Evolutionary conservation across 2,329 filamentous ascomycete species (phyloP), one percentile per base, ranked within the genome.

Genomic region (Ophiostoma sp.): DNA sequence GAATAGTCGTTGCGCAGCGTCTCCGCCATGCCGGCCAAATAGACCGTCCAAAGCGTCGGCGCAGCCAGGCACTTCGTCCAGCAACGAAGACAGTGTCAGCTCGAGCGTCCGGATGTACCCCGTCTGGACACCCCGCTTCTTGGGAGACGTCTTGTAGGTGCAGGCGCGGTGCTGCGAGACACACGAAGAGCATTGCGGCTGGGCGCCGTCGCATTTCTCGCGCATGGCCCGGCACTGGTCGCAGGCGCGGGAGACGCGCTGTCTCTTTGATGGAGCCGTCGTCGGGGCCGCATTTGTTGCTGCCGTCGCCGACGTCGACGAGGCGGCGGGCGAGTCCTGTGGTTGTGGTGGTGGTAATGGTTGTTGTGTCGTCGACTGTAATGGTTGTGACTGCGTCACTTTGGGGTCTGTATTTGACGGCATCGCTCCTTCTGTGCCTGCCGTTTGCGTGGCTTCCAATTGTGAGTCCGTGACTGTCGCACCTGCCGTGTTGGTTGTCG

Each of bases 111-210:
- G 87, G 72, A 95, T 91, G 78, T 94, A 94, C 19, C 93, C 92
- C n/a, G 92, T 92, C 77, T 92, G 92, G 12, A 95, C 89, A 3
- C 93, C 92, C 75, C 92, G 86, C 80, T 94, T 94, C 81, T 93
- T 93, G 8, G 91, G 89, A 71, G 89, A 90, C 71, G 91, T 87
- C 75, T 91, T 89, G 80, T 94, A 95, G 19, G 90, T 90, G 80
- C 93, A 95, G 45, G 85, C 80, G 68, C 92, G 86, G 71, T 87
- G 88, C 74, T 91, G 87, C 4, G 87, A 84, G 7, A 85, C 85
- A 81, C 92, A 94, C 2, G 90, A 90, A 64, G 88, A 89, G 79
- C 92, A 94, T 17, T 84, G 83, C 6, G 91, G 91, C 76, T 90
- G 88, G 12, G 84, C 83, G 19, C 92, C 92, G 78, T 94, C 91